These are phyloP conservation scores for Mycena metata DNA, from an alignment of 768 basidiomycete species.

Conservation along the genomic window DNA sequence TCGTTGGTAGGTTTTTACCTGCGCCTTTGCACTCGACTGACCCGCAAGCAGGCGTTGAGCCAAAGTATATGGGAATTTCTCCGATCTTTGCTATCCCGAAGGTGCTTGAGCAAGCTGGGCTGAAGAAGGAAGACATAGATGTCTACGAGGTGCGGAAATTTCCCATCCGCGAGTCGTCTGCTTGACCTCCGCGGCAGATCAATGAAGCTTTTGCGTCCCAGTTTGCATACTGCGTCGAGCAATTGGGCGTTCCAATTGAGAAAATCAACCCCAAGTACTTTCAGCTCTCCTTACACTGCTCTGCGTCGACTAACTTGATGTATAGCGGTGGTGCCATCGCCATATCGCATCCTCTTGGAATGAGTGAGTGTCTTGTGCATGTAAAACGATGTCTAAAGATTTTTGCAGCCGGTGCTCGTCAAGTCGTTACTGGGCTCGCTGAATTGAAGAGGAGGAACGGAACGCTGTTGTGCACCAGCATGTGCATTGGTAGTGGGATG, in stretches of 20 bases:
- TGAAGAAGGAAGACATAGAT: conserved; percentile 81
- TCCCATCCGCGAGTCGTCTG: background rate
- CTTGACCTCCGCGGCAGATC: conserved; percentile 60
- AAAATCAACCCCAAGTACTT: conserved; percentile 90
- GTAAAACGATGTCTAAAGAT: conserved; percentile 29
- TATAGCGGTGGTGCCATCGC: conserved; percentile 88
- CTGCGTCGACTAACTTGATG: background rate
- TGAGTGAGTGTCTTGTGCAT: conserved; percentile 69
- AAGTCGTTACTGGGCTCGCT: conserved; percentile 90
- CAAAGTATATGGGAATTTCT: conserved; percentile 82
- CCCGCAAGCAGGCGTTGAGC: conserved; percentile 71
- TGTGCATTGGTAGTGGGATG: conserved; percentile 89
- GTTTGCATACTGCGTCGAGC: conserved; percentile 91
- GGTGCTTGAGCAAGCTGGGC: conserved; percentile 69
- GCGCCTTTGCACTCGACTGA: conserved; percentile 6
- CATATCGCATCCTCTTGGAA: conserved; percentile 84
- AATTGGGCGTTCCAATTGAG: conserved; percentile 79
- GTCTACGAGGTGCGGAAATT: conserved; percentile 73
- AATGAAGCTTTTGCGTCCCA: conserved; percentile 96
- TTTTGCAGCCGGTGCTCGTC: conserved; percentile 80
- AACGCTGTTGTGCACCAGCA: conserved; percentile 83
- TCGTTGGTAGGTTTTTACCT: conserved; percentile 70
- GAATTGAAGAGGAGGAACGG: conserved; percentile 80
- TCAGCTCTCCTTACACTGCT: conserved; percentile 13
- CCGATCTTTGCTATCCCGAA: conserved; percentile 82